Base-by-base conservation (phyloP, 495 filamentous ascomycete species). In the Aspergillus egyptiacus region DNA sequence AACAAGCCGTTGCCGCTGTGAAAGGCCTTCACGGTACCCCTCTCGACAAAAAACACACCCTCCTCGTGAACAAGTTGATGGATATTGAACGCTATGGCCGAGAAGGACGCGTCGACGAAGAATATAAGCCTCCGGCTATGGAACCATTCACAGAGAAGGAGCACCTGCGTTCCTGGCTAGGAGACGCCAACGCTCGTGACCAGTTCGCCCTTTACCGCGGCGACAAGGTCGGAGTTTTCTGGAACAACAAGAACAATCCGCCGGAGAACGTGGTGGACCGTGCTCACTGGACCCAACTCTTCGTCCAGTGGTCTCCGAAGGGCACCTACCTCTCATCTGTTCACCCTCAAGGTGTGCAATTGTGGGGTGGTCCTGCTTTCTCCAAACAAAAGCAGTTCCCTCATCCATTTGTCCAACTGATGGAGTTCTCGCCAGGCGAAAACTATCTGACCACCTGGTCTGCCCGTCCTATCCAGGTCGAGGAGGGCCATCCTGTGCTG, bases 371-470 rank as follows among this genome's bases (percentile, higher is more conserved):
- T 36, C 72, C 82, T 19, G 83, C 81, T 20, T 98, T 95, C 90
- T 81, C 83, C 46, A 79, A 93, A 46, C 85, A 91, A 62, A 90
- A 85, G 67, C 85, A 93, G 31, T 96, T 97, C 63, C 82, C 90
- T 28, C 93, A 98, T 69, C 91, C 91, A 0, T 88, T 86, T 42
- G 91, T 96, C 54, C 95, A 96, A 68, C 77, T 97, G 37, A 82
- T 97, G 53, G 93, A 96, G 59, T 97, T 95, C 70, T 97, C 93
- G 0, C 93, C 91, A 7, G 77, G 77, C 58, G 93, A 98, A 72
- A 89, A 83, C 57, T 98, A 95, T 69, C 58, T 98, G 37, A 91
- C 91, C 27, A 96, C 93, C 27, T 98, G 93, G 93, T 96, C 91
- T 20, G 87, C 91, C 65, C 77, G 86, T 24, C 88, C 93, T 19